Base-by-base conservation (phyloP, 306 rosid genomes). In the Cucurbita pepo region DNA sequence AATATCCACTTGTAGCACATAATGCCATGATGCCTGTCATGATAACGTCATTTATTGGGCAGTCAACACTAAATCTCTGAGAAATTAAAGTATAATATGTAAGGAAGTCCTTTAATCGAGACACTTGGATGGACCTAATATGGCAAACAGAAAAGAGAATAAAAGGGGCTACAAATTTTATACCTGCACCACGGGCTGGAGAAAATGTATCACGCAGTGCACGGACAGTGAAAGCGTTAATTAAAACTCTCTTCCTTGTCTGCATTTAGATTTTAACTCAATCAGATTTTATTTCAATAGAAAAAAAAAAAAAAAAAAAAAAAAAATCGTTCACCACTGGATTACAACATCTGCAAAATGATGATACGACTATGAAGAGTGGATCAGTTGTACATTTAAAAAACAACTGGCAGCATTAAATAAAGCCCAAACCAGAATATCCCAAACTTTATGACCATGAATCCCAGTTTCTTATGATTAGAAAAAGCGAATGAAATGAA, bases 181-280 rank as follows among this genome's bases (percentile, higher is more conserved):
- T 89, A 94, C 99, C 99, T 85, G 99, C 99, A 84, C 90, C 97
- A 75, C 99, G 86, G 67, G 97, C 97, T 61, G 97, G 99, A 48
- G 97, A 86, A 76, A 95, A 95, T 77, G 91, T 91, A 79, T 95
- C 99, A 44, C 97, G 99, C 77, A 95, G 79, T 66, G 99, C 99
- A 81, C 99, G 99, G 78, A 87, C 97, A 3, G 99, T 95, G 86
- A 95, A 95, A 64, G 99, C 99, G 83, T 95, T 95, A 73, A 91
- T 89, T 88, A 95, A 77, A 75, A 95, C 99, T 86, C 99, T 86
- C 82, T 94, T 95, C 81, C 99, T 89, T 73, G 97, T 95, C 99
- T 95, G 89, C 87, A 83, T 79, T 70, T 55, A 76, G 77, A 67
- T 70, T 55, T 59, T 6, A 11, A 78, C 50, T 69, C 44, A 73